Base-by-base conservation (phyloP, 2,329 filamentous ascomycete genomes). In the Eutypella sp. region DNA sequence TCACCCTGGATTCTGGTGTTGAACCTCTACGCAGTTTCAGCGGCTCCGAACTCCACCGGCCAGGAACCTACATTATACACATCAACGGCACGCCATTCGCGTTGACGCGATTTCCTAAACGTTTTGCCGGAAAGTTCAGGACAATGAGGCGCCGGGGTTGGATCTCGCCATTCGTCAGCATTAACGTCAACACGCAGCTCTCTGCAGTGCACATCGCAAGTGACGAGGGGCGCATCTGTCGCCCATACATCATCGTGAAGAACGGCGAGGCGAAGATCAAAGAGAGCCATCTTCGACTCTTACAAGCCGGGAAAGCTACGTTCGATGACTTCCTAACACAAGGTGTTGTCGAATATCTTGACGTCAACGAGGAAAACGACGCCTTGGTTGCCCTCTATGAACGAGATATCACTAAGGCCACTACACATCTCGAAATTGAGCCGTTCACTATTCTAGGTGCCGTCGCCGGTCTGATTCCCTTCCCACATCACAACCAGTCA, bases 281-380 rank as follows among this genome's bases (percentile, higher is more conserved):
- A 42, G 74, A 78, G 15, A 81, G 85, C 42, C 90, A 96, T 61
- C 74, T 99, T 13, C 82, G 87, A 55, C 80, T 90, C 27, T 71
- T 99, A 23, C 87, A 93, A 47, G 84, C 86, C 52, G 91, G 91
- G 11, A 87, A 83, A 27, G 86, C 89, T 67, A 84, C 87, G 13
- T 99, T 99, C 62, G 93, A 99, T 56, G 92, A 96, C 64, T 97
- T 97, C 60, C 71, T 99, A 25, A 88, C 84, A 23, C 81, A 87
- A 49, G 95, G 93, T 1, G 76, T 99, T 8, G 88, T 99, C 7
- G 95, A 99, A 64, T 99, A 99, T 59, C 79, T 99, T 18, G 93
- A 99, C 60, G 90, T 96, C 56, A 99, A 99, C 67, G 95, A 99
- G 67, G 93, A 99, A 68, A 95, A 99, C 60, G 93, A 99, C 58